Evolutionary conservation across 208 protist species (phyloP), one percentile per base, ranked within the genome.

Genomic region (Naegleria gruberi): DNA sequence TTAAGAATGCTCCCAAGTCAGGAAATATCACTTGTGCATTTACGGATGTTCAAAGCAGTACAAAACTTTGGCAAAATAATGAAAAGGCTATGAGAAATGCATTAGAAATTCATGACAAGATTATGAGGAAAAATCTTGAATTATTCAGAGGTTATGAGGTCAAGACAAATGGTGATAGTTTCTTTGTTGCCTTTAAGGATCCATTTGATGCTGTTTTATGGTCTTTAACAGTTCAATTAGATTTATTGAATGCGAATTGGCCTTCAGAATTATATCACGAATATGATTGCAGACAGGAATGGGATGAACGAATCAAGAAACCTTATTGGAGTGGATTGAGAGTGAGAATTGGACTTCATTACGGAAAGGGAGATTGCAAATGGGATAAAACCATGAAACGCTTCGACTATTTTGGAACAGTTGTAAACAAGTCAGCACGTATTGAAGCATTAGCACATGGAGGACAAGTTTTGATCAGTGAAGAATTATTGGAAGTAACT

Each of bases 31-130:
- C 93, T 23, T 74, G 96, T 0, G 45, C 96, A 40, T 96, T 96
- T 87, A 97, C 95, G 0, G 94, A 97, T 90, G 95, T 97, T 73
- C 94, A 96, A 89, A 92, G 90, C n/a, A 95, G 93, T 90, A 95
- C 94, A 19, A 93, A 92, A 85, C 91, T 97, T 90, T 97, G 96
- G 95, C 91, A 93, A 87, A 93, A 90, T 73, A 88, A 95, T 90
- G 46, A 94, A 42, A 55, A 93, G 87, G 85, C 91, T 42, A 97
- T 97, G 95, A 90, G 89, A 77, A 23, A 90, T 10, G 92, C 94
- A 12, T 91, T 96, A 12, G 93, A 95, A 90, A 92, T 94, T 15
- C 94, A 97, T 89, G 93, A 96, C 46, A 87, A 91, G 41, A 82
- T 96, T 40, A 93, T 97, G 42, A 94, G 95, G 12, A 91, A 88